Evolutionary conservation across 768 basidiomycete species (phyloP), one percentile per base, ranked within the genome.

Genomic region (Obba rivulosa): DNA sequence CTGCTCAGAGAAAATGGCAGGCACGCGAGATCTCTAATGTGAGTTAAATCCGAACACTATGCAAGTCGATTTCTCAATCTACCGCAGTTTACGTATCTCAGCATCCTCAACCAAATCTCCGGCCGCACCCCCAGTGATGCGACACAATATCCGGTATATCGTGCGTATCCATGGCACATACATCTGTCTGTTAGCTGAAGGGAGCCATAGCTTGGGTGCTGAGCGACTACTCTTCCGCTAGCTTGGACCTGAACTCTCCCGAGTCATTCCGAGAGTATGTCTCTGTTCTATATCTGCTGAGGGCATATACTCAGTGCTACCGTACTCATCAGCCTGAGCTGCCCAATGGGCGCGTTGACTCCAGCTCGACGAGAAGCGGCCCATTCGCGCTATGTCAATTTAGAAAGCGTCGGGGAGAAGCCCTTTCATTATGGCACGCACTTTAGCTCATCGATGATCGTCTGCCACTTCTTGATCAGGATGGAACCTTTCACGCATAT

Each of bases 361-460:
- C 69, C 77, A 3, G 80, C 76, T 22, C 79, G 93, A 4, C 70
- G 79, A 31, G 85, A 87, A 50, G 85, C 87, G 5, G 93, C 94
- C 1, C 71, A 74, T 41, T 79, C 78, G 31, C 78, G 92, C 36
- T 94, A 93, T 56, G 65, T 67, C 25, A 88, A 84, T 53, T 72
- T 94, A 10, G 66, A 82, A 57, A 82, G 89, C 52, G 86, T 95
- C 2, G 86, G 67, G 8, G 93, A 97, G 66, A 77, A 80, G 31
- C 93, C 93, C 0, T 95, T 95, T 66, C 88, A 92, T 60, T 92
- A 91, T 52, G 88, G 94, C 37, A 96, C 94, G 0, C 94, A 97
- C 62, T 97, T 93, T 60, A 91, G 88, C 61, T 94, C 92, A 9
- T 94, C 92, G 2, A 96, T 96, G 93, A 95, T 92, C 50, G 89